These are phyloP conservation scores for Rhodotorula mucilaginosa DNA, from an alignment of 1,284 basidiomycete species.

Conservation along the genomic window DNA sequence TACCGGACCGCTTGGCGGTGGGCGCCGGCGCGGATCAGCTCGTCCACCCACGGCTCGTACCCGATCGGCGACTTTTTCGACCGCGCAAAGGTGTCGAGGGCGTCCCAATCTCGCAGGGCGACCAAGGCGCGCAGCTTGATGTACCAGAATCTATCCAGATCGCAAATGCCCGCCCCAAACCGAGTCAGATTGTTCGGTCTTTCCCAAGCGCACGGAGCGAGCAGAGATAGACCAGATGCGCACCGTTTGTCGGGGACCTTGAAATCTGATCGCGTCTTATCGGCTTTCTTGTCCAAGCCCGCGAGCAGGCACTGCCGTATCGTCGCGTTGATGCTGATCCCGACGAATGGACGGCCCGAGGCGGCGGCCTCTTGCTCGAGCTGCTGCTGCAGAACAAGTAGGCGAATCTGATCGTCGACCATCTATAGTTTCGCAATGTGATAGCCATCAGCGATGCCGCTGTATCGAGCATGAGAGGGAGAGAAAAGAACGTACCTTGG, in stretches of 20 bases:
- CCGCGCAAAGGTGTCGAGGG: slow-evolving; percentile 75
- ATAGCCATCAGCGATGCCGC: neutral
- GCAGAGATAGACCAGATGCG: slow-evolving; percentile 24
- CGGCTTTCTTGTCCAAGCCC: slow-evolving; percentile 77
- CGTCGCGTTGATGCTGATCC: slow-evolving; percentile 77
- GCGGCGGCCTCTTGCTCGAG: slow-evolving; percentile 73
- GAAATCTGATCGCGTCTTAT: slow-evolving; percentile 79
- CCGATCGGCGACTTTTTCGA: slow-evolving; percentile 90
- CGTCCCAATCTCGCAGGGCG: slow-evolving; percentile 74
- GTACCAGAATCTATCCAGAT: slow-evolving; percentile 76
- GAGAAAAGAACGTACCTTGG: slow-evolving; percentile 61
- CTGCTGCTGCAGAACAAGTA: slow-evolving; percentile 77
- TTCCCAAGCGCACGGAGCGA: too few relatives aligned
- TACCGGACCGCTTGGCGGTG: slow-evolving; percentile 69
- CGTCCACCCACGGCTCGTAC: slow-evolving; percentile 85
- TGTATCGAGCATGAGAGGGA: neutral
- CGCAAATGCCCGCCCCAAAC: slow-evolving; percentile 14
- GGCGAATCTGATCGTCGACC: slow-evolving; percentile 77
- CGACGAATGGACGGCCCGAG: slow-evolving; percentile 61
- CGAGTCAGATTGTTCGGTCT: neutral
- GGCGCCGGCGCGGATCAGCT: slow-evolving; percentile 69
- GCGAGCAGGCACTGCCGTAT: slow-evolving; percentile 71
- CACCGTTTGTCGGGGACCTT: slow-evolving; percentile 87
- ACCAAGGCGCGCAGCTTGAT: slow-evolving; percentile 79
- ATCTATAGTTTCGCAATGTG: slow-evolving; percentile 58